phyloP scores from a whole-genome alignment of 192 early-diverging fungal genomes.

The Coemansia sp. region DNA sequence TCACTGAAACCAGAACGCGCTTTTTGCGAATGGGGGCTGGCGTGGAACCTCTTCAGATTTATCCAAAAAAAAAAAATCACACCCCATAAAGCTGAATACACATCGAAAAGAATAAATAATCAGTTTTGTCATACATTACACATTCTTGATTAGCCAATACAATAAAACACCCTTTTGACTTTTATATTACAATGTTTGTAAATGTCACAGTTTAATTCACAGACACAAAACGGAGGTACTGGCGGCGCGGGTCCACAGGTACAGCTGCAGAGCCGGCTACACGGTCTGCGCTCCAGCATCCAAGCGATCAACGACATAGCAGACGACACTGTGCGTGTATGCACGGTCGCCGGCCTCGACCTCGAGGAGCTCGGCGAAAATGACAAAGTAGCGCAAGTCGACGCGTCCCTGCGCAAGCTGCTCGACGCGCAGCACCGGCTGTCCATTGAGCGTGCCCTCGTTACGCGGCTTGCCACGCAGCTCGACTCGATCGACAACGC shows the following conservation, averaged over 20 bases:
- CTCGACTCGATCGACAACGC: constrained; percentile 2
- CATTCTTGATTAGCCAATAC: no score
- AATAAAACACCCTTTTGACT: no score
- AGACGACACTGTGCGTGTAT: constrained; percentile 16
- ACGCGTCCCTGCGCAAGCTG: constrained; percentile 23
- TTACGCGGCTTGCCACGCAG: constrained; percentile 7
- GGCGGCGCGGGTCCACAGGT: constrained; percentile 11
- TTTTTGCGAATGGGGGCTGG: no score
- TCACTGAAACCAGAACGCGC: no score
- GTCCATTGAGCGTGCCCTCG: constrained; percentile 12
- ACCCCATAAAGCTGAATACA: no score
- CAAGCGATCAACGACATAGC: constrained; percentile 15
- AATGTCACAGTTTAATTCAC: constrained; percentile 8
- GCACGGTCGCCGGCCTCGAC: constrained; percentile 25
- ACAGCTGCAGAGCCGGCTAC: constrained; percentile 12
- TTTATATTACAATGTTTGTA: no score
- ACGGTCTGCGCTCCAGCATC: constrained; percentile 8
- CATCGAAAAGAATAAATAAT: no score
- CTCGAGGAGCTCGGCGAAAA: constrained; percentile 22
- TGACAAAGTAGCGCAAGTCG: constrained; percentile 8
- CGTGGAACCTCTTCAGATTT: no score
- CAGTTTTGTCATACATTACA: no score
- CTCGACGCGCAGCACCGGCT: constrained; percentile 28
- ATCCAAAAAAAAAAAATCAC: no score
- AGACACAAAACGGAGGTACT: background rate